phyloP scores from a whole-genome alignment of 805 yeast genomes.

The Sugiyamaella boreocaroliniensis region DNA sequence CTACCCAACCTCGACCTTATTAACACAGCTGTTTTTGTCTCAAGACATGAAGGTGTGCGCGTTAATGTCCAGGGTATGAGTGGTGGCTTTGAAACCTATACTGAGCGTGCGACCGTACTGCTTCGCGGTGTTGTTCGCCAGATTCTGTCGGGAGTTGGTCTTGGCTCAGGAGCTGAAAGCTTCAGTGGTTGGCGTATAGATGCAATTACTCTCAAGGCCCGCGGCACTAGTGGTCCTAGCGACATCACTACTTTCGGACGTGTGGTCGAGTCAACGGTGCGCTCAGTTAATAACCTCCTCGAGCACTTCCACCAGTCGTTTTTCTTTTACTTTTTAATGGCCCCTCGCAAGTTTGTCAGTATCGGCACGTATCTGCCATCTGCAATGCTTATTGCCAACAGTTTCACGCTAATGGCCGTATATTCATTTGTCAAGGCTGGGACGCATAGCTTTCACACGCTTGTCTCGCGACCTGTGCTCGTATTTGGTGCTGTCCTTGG shows the following conservation, averaged over 20 bases:
- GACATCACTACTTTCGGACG: constrained; percentile 93
- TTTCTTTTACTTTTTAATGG: constrained; percentile 78
- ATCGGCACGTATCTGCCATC: constrained; percentile 90
- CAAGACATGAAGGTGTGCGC: constrained; percentile 69
- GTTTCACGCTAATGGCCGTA: constrained; percentile 66
- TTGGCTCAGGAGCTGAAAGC: constrained; percentile 72
- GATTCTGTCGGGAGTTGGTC: constrained; percentile 62
- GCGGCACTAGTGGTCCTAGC: constrained; percentile 47
- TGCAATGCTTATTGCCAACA: constrained; percentile 62
- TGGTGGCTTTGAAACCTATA: constrained; percentile 27
- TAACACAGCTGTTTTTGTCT: constrained; percentile 69
- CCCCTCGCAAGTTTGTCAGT: constrained; percentile 77
- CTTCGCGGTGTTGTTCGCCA: constrained; percentile 60
- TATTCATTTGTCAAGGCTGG: constrained; percentile 19
- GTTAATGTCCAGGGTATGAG: constrained; percentile 53
- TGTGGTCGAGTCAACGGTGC: constrained; percentile 74
- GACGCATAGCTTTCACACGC: not conserved
- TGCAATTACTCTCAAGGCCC: constrained; percentile 72
- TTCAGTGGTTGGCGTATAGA: constrained; percentile 96
- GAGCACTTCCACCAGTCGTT: constrained; percentile 97
- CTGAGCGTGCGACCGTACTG: constrained; percentile 50
- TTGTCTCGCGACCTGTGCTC: constrained; percentile 7
- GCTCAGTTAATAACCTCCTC: constrained; percentile 83
- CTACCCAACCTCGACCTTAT: constrained; percentile 87
- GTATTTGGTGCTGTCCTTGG: constrained; percentile 3